Percentiles rank a stretch among this genome's conserved stretches.
Evolutionary conservation across 208 protist species (phyloP).

Genomic region (Trypanosoma boissoni): DNA sequence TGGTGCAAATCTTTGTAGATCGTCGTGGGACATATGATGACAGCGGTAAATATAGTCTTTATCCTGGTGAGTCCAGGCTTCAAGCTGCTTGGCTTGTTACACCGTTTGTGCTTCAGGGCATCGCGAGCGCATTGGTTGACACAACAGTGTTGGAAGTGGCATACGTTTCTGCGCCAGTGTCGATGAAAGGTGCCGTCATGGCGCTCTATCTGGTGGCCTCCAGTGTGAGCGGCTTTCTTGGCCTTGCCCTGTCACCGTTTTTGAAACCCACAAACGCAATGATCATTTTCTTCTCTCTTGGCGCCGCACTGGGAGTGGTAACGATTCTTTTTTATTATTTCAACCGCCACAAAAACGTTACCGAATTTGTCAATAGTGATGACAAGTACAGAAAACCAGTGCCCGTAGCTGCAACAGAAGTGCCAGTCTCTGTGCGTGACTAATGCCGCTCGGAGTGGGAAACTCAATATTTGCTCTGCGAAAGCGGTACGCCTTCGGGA

Average conservation of each 20-base stretch:
- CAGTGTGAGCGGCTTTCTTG: conserved; percentile 58
- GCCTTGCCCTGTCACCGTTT: conserved; percentile 51
- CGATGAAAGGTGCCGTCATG: conserved; percentile 69
- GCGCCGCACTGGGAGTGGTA: conserved; percentile 29
- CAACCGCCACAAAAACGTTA: conserved; percentile 16
- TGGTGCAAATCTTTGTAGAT: conserved; percentile 39
- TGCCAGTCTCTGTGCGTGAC: no score
- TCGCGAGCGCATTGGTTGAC: conserved; percentile 64
- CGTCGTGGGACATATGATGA: conserved; percentile 45
- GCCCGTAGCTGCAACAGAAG: no score
- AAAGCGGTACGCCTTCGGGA: no score
- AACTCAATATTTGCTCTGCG: no score
- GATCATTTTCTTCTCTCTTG: conserved; percentile 47
- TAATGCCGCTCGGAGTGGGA: no score
- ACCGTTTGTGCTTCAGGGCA: conserved; percentile 57
- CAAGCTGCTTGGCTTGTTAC: conserved; percentile 46
- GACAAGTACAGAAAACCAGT: neutral
- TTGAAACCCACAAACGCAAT: conserved; percentile 51
- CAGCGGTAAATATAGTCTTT: conserved; percentile 28
- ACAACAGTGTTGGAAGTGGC: conserved; percentile 65
- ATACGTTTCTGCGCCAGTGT: conserved; percentile 46
- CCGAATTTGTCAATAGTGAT: neutral
- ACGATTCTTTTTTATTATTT: conserved; percentile 39
- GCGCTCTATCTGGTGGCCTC: conserved; percentile 62
- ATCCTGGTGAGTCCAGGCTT: conserved; percentile 24